Base-by-base conservation (phyloP, 176 grass and related monocot species). In the Oryza australiensis region DNA sequence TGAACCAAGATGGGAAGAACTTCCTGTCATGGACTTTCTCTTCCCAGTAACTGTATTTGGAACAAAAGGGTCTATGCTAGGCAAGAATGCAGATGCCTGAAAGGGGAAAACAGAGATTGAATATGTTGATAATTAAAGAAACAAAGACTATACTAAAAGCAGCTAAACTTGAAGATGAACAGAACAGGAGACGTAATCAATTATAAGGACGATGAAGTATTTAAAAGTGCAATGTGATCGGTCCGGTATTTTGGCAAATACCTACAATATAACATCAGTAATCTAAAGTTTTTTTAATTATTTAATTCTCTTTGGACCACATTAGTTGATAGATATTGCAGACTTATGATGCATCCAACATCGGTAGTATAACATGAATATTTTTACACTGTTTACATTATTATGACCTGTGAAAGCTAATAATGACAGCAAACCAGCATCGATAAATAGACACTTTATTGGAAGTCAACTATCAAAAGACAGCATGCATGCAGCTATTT, bases 61-160 rank as follows among this genome's bases (percentile, higher is more conserved):
- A 83, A 85, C 26, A 30, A 73, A 82, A 72, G 64, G 75, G 45
- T 99, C 91, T 68, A 82, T 75, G 55, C 76, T 87, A 66, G 96
- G 87, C 59, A 94, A 77, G 60, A 94, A 95, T 59, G 84, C 62
- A 55, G 91, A 88, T 87, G 96, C 64, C 96, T 99, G 27, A n/a
- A 78, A 72, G 66, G 37, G 28, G 27, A 24, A 48, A 88, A 68
- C 11, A 49, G 11, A 67, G 15, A 22, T 43, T 68, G 53, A 78
- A 83, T 37, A 59, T 24, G 10, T 3, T 26, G 2, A 30, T 55
- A 46, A 59, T 69, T 62, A 38, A 55, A 8, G 30, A 77, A 67
- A 78, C 1, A 77, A 43, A 73, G 34, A 41, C 32, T 32, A 57
- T 72, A 57, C n/a, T 7, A 79, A 59, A 73, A n/a, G 43, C 20